Conservation (phyloP, 768 basidiomycete genomes). For the Kwoniella heveanensis region DNA sequence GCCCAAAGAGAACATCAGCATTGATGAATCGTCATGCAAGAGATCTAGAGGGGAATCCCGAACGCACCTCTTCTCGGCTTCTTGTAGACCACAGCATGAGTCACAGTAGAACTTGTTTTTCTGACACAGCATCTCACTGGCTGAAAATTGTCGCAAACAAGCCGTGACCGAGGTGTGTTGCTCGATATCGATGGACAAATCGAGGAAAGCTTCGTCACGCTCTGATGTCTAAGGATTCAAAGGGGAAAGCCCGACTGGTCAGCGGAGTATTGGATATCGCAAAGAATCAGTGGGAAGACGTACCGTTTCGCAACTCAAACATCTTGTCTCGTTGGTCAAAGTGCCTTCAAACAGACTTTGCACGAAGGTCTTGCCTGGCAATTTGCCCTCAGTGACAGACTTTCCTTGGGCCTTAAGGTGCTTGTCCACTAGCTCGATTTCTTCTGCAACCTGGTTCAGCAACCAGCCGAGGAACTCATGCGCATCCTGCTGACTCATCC, state of each 20-base stretch:
- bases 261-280: too few relatives aligned
- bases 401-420: constrained; percentile 26
- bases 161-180: constrained; percentile 96
- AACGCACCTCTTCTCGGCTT: constrained; percentile 97
- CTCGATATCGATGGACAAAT: constrained; percentile 98
- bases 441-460: constrained; percentile 89
- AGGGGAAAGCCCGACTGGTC: too few relatives aligned
- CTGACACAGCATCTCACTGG: constrained; percentile 96
- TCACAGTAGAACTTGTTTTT: constrained; percentile 99
- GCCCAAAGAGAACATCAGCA: neutral
- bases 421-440: constrained; percentile 68
- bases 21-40: too few relatives aligned
- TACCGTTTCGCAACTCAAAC: constrained; percentile 96
- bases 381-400: constrained; percentile 26
- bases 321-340: constrained; percentile 94
- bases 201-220: constrained; percentile 93
- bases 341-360: constrained; percentile 91
- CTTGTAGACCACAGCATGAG: constrained; percentile 91
- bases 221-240: constrained; percentile 70
- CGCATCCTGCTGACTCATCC: constrained; percentile 94
- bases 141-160: constrained; percentile 93
- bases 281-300: constrained; percentile 54
- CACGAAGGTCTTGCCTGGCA: constrained; percentile 67
- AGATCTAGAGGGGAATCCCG: too few relatives aligned
- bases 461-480: constrained; percentile 97